Evolutionary conservation across 768 basidiomycete genomes (phyloP).

Genomic region (Kwoniella dejecticola): DNA sequence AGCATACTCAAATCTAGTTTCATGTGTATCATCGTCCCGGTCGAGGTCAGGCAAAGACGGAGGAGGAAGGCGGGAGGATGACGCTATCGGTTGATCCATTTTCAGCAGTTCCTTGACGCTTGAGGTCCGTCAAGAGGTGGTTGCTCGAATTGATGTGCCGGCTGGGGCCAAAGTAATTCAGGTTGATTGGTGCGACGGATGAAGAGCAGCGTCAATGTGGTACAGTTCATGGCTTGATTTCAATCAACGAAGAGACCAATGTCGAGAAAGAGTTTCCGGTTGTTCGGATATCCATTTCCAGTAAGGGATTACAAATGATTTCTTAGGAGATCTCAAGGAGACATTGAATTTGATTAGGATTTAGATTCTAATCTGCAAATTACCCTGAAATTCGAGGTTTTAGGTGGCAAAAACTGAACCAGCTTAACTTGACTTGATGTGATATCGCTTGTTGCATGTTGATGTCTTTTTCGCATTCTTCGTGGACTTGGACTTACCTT

Average conservation of each 20-base stretch:
- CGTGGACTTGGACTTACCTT: no score
- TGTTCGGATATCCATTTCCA: not conserved
- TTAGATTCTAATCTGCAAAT: not conserved
- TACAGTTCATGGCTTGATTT: no score
- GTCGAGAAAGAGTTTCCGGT: not conserved
- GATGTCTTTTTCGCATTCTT: no score
- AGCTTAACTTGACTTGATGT: no score
- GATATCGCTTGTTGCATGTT: no score
- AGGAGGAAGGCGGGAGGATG: constrained; percentile 25
- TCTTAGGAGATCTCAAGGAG: not conserved
- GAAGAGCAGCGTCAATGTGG: no score
- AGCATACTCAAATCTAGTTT: constrained; percentile 32
- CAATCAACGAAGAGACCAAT: no score
- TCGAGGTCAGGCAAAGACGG: constrained; percentile 8
- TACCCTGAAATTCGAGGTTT: constrained; percentile 13
- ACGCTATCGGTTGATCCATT: constrained; percentile 27
- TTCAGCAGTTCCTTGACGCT: not conserved
- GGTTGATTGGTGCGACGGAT: no score
- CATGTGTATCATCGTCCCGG: constrained; percentile 1
- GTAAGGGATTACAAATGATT: not conserved
- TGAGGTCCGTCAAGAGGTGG: not conserved
- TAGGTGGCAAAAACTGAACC: constrained; percentile 14
- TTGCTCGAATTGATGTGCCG: no score
- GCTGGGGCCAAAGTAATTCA: no score
- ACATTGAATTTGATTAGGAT: no score